A percentile compares a stretch with the other conserved stretches of the same genome.
These are phyloP conservation scores for Pelargonium nanum DNA, from an alignment of 345 rosid genomes.

Conservation along the genomic window DNA sequence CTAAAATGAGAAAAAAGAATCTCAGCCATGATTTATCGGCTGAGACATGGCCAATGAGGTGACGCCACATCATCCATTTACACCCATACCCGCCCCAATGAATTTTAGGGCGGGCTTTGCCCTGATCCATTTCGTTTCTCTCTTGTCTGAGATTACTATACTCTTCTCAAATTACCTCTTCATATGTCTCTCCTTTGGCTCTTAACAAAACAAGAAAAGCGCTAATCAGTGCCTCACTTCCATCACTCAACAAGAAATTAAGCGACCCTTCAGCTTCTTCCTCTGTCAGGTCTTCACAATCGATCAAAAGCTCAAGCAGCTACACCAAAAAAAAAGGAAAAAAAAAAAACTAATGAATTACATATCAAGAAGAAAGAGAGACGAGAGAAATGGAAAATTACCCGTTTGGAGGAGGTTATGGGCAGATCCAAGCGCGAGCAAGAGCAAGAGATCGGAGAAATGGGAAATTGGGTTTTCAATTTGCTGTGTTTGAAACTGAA, in stretches of 20 bases:
- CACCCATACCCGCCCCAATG: no score
- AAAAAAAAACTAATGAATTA: no score
- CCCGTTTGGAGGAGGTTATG: no score
- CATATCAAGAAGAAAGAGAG: no score
- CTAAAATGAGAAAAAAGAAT: background rate
- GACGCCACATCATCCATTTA: no score
- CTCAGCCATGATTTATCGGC: no score
- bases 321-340: slow-evolving; percentile 8
- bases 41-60: no score
- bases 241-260: slow-evolving; percentile 44
- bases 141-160: background rate
- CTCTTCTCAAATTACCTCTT: slow-evolving; percentile 66
- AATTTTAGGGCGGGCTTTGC: background rate
- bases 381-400: no score
- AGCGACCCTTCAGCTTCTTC: slow-evolving; percentile 65
- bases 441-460: no score
- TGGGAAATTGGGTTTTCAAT: no score
- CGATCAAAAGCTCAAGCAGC: slow-evolving; percentile 58
- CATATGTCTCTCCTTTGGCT: slow-evolving; percentile 93
- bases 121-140: background rate
- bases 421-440: no score
- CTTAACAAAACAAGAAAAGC: slow-evolving; percentile 81
- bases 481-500: no score
- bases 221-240: slow-evolving; percentile 59
- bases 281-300: slow-evolving; percentile 58